These are phyloP conservation scores for Solanum rostratum DNA, from an alignment of 257 asterid genomes.

Conservation along the genomic window DNA sequence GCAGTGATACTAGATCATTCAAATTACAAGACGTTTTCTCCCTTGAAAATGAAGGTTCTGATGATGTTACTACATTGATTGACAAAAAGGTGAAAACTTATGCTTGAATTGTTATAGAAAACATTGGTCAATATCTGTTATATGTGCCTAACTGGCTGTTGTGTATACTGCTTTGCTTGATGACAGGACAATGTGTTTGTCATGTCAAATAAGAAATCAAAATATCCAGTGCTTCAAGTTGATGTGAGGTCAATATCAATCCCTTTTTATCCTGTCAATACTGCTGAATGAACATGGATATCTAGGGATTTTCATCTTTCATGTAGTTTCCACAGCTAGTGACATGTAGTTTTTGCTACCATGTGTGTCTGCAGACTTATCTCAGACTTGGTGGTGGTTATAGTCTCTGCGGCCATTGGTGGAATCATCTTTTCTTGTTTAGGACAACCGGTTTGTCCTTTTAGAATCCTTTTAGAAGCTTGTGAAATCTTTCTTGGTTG, in stretches of 20 bases:
- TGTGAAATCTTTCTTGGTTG: conserved; percentile 7
- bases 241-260: conserved; percentile 53
- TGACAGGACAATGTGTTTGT: conserved; percentile 80
- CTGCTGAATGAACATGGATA: neutral
- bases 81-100: conserved; percentile 50
- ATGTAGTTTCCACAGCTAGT: neutral
- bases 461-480: conserved; percentile 16
- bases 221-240: conserved; percentile 91
- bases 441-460: conserved; percentile 90
- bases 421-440: conserved; percentile 90
- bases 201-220: conserved; percentile 90
- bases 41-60: conserved; percentile 65
- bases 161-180: neutral
- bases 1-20: conserved; percentile 63
- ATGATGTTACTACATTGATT: conserved; percentile 58
- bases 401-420: conserved; percentile 97
- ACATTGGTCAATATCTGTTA: neutral
- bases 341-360: neutral
- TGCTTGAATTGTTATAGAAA: neutral
- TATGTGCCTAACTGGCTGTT: neutral
- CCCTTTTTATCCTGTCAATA: neutral
- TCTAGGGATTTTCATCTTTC: conserved; percentile 2
- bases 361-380: conserved; percentile 54
- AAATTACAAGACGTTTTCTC: conserved; percentile 74
- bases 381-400: conserved; percentile 94